Conservation (phyloP, 305 asterid species). For the Fraxinus sp. region DNA sequence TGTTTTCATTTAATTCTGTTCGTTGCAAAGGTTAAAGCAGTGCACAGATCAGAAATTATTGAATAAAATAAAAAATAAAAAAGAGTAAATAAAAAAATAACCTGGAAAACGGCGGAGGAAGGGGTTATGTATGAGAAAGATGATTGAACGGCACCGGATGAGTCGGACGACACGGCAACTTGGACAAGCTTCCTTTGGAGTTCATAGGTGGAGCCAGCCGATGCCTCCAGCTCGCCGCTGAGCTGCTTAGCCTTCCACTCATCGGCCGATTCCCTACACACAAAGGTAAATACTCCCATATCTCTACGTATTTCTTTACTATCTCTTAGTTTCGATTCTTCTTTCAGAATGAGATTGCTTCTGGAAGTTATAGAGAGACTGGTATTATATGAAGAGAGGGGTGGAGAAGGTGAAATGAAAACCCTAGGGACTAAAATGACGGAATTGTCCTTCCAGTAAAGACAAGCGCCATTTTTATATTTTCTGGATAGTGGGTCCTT, state of each 20-base stretch:
- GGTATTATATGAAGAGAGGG: not conserved
- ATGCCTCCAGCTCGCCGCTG: conserved; percentile 62
- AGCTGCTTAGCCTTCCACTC: conserved; percentile 64
- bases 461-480: not conserved
- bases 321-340: not conserved
- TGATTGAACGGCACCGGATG: conserved; percentile 65
- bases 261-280: conserved; percentile 51
- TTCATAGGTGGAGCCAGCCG: conserved; percentile 42
- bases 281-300: conserved; percentile 73
- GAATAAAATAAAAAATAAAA: no score
- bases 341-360: not conserved
- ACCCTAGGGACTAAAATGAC: not conserved
- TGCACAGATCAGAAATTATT: not conserved
- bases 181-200: conserved; percentile 76
- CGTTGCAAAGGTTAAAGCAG: not conserved
- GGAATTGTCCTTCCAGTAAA: not conserved
- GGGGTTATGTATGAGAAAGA: conserved; percentile 61
- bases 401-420: not conserved
- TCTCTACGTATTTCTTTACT: not conserved
- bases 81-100: not conserved
- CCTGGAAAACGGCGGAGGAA: conserved; percentile 73
- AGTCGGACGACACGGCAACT: conserved; percentile 48
- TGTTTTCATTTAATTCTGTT: not conserved
- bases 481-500: not conserved
- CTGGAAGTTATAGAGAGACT: not conserved